Evolutionary conservation across 352 stramenopile genomes (phyloP).

Genomic region (Elongisporangium anandrum): DNA sequence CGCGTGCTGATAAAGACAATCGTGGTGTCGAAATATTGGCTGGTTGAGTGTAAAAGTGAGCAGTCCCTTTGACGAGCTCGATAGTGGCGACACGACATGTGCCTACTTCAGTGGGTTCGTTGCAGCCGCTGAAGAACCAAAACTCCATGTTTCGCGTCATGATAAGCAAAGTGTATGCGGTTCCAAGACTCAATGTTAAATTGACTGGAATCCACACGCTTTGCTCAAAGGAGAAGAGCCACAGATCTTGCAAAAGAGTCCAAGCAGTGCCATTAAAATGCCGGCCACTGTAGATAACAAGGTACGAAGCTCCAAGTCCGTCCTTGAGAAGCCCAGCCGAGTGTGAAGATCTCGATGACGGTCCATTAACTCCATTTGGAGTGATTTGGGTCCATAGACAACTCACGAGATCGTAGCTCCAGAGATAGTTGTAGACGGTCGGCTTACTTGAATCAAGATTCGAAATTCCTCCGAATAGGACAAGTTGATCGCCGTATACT

Average conservation of each 20-base stretch:
- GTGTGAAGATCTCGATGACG: conserved; percentile 52
- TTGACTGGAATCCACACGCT: conserved; percentile 31
- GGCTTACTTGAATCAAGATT: conserved; percentile 34
- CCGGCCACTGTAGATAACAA: conserved; percentile 57
- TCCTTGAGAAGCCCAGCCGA: conserved; percentile 35
- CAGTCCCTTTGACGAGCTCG: neutral
- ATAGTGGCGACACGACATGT: neutral
- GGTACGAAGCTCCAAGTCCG: conserved; percentile 18
- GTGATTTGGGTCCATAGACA: conserved; percentile 37
- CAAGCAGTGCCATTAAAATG: conserved; percentile 39
- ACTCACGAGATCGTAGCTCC: conserved; percentile 47
- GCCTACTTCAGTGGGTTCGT: conserved; percentile 11
- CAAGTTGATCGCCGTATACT: conserved; percentile 38
- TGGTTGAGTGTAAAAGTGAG: no score
- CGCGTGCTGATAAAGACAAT: no score
- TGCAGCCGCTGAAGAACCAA: conserved; percentile 51
- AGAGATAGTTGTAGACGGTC: conserved; percentile 53
- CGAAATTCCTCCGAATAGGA: conserved; percentile 62
- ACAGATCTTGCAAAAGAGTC: conserved; percentile 48
- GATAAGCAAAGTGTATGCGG: conserved; percentile 61
- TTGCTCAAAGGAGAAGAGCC: conserved; percentile 48
- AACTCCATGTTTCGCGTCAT: conserved; percentile 52
- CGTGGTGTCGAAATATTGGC: no score
- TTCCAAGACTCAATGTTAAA: conserved; percentile 14
- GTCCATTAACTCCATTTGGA: conserved; percentile 6